Percentiles rank a stretch among this genome's conserved stretches.
Conservation (phyloP, 257 asterid genomes). For the Anisodus acutangulus region DNA sequence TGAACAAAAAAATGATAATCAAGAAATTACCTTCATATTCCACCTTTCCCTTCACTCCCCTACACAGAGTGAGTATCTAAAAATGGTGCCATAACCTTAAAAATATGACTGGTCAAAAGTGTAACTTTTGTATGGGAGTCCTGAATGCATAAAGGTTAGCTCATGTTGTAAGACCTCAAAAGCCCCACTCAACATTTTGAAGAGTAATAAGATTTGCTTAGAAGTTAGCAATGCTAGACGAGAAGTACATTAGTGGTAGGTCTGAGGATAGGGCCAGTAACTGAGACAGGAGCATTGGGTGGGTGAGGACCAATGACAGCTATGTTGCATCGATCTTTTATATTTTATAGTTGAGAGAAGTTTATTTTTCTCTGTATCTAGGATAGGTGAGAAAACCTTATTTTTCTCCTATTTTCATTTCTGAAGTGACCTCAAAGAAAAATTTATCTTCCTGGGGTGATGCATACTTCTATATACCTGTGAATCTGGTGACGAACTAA, state of each 20-base stretch:
- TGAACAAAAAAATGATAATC: neutral
- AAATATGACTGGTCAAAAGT: neutral
- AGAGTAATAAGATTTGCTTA: neutral
- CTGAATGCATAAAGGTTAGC: neutral
- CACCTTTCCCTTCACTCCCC: neutral
- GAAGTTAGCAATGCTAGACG: neutral
- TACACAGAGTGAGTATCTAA: neutral
- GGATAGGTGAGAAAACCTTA: neutral
- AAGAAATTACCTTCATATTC: neutral
- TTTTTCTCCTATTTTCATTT: neutral
- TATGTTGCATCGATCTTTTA: neutral
- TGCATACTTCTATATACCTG: neutral
- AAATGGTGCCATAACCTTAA: neutral
- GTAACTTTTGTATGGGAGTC: neutral
- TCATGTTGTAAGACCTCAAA: slow-evolving; percentile 14
- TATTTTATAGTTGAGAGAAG: neutral
- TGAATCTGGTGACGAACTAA: neutral
- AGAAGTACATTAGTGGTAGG: neutral
- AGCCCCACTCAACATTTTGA: neutral
- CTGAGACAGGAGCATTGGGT: neutral
- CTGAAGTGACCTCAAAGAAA: neutral
- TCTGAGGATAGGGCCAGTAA: neutral
- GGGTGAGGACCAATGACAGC: neutral
- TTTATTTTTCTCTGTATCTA: neutral
- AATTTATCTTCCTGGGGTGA: too few relatives aligned